A percentile compares a stretch with the other conserved stretches of the same genome.
Evolutionary conservation across 345 rosid species (phyloP).

Genomic region (Ceriops decandra): DNA sequence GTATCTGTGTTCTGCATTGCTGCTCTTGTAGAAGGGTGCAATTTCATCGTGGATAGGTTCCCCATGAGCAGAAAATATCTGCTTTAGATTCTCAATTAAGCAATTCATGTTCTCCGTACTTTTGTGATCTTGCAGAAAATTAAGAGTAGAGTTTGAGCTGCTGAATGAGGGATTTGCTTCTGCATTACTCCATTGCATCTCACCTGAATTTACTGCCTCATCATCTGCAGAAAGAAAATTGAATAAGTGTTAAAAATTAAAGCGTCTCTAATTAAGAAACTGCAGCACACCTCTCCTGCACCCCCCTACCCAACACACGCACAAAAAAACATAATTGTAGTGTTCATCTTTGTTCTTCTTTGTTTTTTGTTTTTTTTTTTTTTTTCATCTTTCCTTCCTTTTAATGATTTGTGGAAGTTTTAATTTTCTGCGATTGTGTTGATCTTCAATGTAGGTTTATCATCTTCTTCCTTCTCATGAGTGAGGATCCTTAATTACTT

Average conservation of each 20-base stretch:
- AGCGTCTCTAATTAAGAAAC: neutral
- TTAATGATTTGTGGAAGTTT: neutral
- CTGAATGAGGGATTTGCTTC: conserved; percentile 22
- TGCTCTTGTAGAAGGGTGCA: conserved; percentile 16
- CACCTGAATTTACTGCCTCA: conserved; percentile 36
- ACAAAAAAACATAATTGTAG: too few relatives aligned
- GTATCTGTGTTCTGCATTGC: conserved; percentile 55
- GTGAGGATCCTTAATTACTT: neutral
- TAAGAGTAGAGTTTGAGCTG: conserved; percentile 31
- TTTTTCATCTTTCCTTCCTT: neutral
- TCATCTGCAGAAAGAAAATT: conserved; percentile 42
- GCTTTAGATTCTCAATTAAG: conserved; percentile 20
- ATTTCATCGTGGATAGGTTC: conserved; percentile 21
- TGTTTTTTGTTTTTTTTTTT: neutral
- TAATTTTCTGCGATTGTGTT: neutral
- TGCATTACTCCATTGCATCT: conserved; percentile 39
- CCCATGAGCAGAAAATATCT: conserved; percentile 17
- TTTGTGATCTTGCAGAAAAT: conserved; percentile 32
- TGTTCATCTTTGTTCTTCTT: neutral
- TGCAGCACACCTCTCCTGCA: neutral
- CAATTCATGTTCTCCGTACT: conserved; percentile 24
- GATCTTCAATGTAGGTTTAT: neutral
- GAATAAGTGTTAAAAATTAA: conserved; percentile 2
- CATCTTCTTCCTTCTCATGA: neutral
- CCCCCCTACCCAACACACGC: neutral